Base-by-base conservation (phyloP, 1,284 basidiomycete species). In the Tremellales sp. region DNA sequence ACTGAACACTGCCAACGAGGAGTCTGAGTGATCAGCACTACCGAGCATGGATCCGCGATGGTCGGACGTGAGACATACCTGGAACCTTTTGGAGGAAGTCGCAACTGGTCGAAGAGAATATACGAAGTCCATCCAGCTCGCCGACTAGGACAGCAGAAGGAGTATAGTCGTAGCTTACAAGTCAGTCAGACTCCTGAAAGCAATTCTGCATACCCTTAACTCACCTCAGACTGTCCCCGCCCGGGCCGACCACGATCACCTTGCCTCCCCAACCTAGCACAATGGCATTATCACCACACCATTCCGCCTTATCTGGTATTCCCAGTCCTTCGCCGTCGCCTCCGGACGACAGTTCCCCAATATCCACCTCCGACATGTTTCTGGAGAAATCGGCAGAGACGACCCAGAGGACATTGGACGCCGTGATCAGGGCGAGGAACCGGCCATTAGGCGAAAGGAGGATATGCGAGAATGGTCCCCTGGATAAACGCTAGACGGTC, bases 281-380 rank as follows among this genome's bases (percentile, higher is more conserved):
- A 23, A 98, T 86, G 0, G 91, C 90, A 71, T 98, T 92, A 67
- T 92, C 92, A 4, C 93, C 93, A 65, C 93, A 97, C 96, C 96
- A 98, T 64, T 87, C 86, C 0, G 93, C 84, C 59, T 85, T 84
- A 25, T 79, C 68, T 7, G 77, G 75, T 29, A 66, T 49, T 4
- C 65, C 65, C 4, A 48, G 46, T 12, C 62, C 56, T 33, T 57
- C 58, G 39, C 68, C 67, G 5, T 56, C 49, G n/a, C 61, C 51
- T 11, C 63, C 64, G 27, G 73, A 69, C 10, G 61, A 61, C 23
- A 72, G 47, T 6, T 49, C 33, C 0, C 51, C 36, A 21, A 78
- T 84, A 49, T 90, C 84, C 60, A 89, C 91, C 63, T 94, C 90
- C 6, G 89, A 87, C 57, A 97, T 80, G 62, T 82, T 89, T 31